A percentile compares a stretch with the other conserved stretches of the same genome.
Evolutionary conservation across 176 grass and related monocot genomes (phyloP).

Genomic region (Sorghum bicolor): Sorghum_bicolor_NCBIv3 NC_012876.2:38780001-38780500

Average conservation of each 20-base stretch:
- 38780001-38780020: too few relatives aligned
- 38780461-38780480: slow-evolving; percentile 21
- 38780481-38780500: neutral
- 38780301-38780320: neutral
- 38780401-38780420: neutral
- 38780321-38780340: neutral
- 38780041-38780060: too few relatives aligned
- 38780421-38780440: slow-evolving; percentile 30
- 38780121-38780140: too few relatives aligned
- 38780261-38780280: too few relatives aligned
- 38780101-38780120: too few relatives aligned
- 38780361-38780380: slow-evolving; percentile 25
- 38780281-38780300: neutral
- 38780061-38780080: too few relatives aligned
- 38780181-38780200: neutral
- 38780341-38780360: too few relatives aligned
- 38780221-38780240: too few relatives aligned
- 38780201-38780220: too few relatives aligned
- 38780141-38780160: too few relatives aligned
- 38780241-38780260: neutral
- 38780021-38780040: too few relatives aligned
- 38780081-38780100: too few relatives aligned
- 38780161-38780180: neutral
- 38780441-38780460: neutral
- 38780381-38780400: neutral